Percentiles rank a stretch among this genome's conserved stretches.
These are phyloP conservation scores for Syzygium syzygioides DNA, from an alignment of 441 rosid species.

Conservation along the genomic window DNA sequence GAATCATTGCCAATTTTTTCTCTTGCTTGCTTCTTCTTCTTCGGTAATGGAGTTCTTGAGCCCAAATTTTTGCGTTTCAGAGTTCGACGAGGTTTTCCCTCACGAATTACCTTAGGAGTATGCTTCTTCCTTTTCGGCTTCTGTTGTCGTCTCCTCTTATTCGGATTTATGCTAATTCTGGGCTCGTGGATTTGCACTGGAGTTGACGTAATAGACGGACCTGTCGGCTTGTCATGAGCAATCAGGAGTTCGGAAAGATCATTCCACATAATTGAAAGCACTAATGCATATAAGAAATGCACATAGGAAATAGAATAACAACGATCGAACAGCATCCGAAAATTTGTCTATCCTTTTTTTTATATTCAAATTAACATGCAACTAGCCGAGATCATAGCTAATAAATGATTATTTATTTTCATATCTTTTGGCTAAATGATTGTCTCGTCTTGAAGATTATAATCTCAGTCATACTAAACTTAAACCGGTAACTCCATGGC, in stretches of 20 bases:
- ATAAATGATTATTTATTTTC: background rate
- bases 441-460: background rate
- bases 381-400: background rate
- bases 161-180: background rate
- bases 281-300: background rate
- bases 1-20: background rate
- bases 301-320: background rate
- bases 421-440: too few relatives aligned
- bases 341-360: background rate
- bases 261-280: background rate
- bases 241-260: background rate
- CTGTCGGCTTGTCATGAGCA: background rate
- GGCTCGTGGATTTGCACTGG: background rate
- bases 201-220: background rate
- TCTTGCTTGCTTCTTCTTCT: background rate
- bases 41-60: background rate
- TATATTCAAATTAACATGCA: background rate
- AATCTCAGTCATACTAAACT: background rate
- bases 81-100: background rate
- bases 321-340: background rate
- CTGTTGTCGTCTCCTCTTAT: background rate
- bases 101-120: background rate
- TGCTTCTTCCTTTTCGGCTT: constrained; percentile 4
- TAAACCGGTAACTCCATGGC: background rate
- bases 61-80: background rate